Conservation (phyloP, 352 stramenopile species). For the Phytophthora quininea region DNA sequence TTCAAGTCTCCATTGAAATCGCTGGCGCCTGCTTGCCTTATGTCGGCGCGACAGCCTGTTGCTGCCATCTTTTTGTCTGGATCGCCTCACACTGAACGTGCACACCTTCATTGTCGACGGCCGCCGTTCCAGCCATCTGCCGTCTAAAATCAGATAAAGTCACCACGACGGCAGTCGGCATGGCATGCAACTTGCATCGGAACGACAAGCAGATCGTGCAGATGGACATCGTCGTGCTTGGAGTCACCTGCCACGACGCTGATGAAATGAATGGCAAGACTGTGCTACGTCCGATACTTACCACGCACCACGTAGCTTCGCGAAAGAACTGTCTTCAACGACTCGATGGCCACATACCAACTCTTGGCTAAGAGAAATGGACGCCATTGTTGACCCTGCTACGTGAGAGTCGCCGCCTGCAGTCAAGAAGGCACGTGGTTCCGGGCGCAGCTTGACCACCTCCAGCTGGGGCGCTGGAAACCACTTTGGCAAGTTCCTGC, state of each 20-base stretch:
- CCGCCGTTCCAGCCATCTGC: not conserved
- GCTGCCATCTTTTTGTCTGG: constrained; percentile 17
- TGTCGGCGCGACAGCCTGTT: constrained; percentile 13
- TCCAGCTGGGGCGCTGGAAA: constrained; percentile 2
- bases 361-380: constrained; percentile 2
- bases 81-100: not conserved
- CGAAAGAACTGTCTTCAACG: constrained; percentile 1
- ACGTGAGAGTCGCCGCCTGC: no score
- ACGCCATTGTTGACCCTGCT: not conserved
- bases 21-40: constrained; percentile 2
- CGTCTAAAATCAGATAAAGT: not conserved
- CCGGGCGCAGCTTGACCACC: no score
- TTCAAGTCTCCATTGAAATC: constrained; percentile 4
- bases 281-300: not conserved
- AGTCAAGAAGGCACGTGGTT: no score
- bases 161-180: not conserved
- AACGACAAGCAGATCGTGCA: not conserved
- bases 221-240: not conserved
- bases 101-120: not conserved
- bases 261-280: no score
- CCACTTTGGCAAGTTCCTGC: not conserved
- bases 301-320: not conserved
- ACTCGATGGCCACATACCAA: constrained; percentile 5
- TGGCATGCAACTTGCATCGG: not conserved
- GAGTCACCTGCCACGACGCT: no score